These are phyloP conservation scores for Dianthus caryophyllus DNA, from an alignment of 148 eudicot species.

Conservation along the genomic window DNA sequence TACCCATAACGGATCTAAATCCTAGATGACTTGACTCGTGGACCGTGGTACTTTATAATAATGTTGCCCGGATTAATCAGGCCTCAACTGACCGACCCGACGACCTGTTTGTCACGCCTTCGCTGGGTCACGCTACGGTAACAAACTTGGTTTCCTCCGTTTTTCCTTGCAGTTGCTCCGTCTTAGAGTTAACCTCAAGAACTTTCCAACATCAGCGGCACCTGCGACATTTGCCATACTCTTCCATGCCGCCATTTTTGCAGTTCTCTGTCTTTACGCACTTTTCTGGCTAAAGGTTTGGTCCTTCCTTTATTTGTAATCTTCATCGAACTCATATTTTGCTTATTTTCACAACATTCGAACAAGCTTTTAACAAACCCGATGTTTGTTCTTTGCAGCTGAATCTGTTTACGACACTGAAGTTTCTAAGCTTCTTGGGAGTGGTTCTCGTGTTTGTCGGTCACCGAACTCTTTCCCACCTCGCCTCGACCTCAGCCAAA, in stretches of 20 bases:
- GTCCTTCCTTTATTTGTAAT: neutral
- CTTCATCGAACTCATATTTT: no score
- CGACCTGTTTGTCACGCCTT: no score
- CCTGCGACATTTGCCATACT: constrained; percentile 66
- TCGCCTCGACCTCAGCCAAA: constrained; percentile 74
- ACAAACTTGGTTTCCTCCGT: neutral
- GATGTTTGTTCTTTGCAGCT: constrained; percentile 41
- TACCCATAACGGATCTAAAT: no score
- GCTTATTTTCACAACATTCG: no score
- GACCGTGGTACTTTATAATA: no score
- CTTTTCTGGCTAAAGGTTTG: constrained; percentile 95
- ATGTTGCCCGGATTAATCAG: no score
- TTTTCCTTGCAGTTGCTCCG: constrained; percentile 47
- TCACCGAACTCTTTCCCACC: constrained; percentile 76
- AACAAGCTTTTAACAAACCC: neutral
- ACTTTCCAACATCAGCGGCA: constrained; percentile 61
- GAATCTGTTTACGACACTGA: constrained; percentile 83
- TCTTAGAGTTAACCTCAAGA: constrained; percentile 73
- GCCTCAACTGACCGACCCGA: no score
- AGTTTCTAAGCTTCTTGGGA: constrained; percentile 68
- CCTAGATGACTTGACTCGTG: no score
- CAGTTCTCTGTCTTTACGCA: constrained; percentile 66
- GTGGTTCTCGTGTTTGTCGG: constrained; percentile 77
- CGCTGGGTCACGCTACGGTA: no score
- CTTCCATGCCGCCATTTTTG: constrained; percentile 82